phyloP scores from a whole-genome alignment of 2,329 filamentous ascomycete genomes.

The Phaeosphaeria sp. region DNA sequence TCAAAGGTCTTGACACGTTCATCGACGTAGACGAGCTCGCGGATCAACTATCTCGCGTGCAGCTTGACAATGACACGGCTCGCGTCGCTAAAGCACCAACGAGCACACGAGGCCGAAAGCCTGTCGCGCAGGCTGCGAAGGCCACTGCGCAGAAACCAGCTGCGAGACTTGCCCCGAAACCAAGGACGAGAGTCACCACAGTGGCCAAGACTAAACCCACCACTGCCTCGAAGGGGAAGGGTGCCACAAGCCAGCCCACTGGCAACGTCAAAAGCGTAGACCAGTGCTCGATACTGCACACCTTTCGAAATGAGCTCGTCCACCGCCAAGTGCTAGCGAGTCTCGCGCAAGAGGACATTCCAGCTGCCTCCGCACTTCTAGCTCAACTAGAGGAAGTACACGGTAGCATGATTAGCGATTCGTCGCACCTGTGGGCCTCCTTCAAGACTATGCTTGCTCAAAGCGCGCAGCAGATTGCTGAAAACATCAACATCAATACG shows the following conservation, averaged over 20 bases:
- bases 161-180: constrained; percentile 17
- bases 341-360: constrained; percentile 40
- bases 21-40: constrained; percentile 45
- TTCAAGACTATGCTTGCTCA: constrained; percentile 73
- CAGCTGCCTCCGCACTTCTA: constrained; percentile 37
- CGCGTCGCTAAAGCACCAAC: constrained; percentile 17
- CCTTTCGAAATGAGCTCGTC: constrained; percentile 57
- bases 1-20: constrained; percentile 35
- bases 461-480: constrained; percentile 74
- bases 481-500: constrained; percentile 85
- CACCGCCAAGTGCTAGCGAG: constrained; percentile 58
- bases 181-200: constrained; percentile 22
- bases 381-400: constrained; percentile 32
- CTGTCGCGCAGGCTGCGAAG: constrained; percentile 20
- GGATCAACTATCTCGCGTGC: constrained; percentile 52
- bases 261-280: constrained; percentile 26
- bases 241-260: constrained; percentile 3
- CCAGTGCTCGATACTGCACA: constrained; percentile 49
- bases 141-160: background rate
- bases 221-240: constrained; percentile 19
- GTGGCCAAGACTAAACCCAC: constrained; percentile 19
- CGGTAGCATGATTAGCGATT: constrained; percentile 49
- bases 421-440: constrained; percentile 64
- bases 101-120: constrained; percentile 30
- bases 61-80: constrained; percentile 32